These are phyloP conservation scores for Mucor plumbeus DNA, from an alignment of 371 early-diverging fungal species.

Conservation along the genomic window DNA sequence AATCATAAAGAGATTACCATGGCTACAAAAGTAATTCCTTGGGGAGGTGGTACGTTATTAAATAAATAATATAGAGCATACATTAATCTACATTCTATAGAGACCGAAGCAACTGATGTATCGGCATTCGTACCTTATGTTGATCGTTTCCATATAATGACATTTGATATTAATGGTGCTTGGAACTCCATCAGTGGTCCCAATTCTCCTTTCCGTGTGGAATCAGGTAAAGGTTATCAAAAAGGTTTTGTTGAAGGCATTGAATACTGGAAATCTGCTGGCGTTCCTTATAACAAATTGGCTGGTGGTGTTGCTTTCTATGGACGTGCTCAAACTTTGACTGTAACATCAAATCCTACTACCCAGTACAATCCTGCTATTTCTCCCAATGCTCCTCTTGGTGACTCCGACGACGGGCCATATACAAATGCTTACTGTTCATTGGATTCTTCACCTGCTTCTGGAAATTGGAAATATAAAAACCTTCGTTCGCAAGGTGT, in stretches of 20 bases:
- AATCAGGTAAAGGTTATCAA: conserved; percentile 41
- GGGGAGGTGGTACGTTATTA: conserved; percentile 32
- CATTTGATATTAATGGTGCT: conserved; percentile 47
- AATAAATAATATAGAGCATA: not conserved
- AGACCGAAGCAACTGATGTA: conserved; percentile 54
- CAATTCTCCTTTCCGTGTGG: conserved; percentile 62
- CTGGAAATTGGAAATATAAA: conserved; percentile 68
- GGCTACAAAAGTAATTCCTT: conserved; percentile 68
- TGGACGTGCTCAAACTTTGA: conserved; percentile 47
- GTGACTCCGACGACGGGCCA: conserved; percentile 56
- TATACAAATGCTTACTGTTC: conserved; percentile 56
- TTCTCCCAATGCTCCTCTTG: conserved; percentile 36
- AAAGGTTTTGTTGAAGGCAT: conserved; percentile 55
- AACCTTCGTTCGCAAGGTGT: conserved; percentile 66
- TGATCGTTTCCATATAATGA: conserved; percentile 68
- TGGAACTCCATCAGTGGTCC: conserved; percentile 64
- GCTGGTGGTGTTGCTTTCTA: conserved; percentile 64
- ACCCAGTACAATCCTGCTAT: conserved; percentile 18
- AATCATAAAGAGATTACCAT: conserved; percentile 65
- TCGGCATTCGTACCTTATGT: conserved; percentile 63
- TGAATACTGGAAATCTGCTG: conserved; percentile 57
- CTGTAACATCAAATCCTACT: conserved; percentile 1
- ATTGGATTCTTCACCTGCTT: conserved; percentile 39
- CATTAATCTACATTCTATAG: not conserved
- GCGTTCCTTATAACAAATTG: conserved; percentile 60